Evolutionary conservation across 2,329 filamentous ascomycete species (phyloP).

Genomic region (Dactylella cylindrospora): DNA sequence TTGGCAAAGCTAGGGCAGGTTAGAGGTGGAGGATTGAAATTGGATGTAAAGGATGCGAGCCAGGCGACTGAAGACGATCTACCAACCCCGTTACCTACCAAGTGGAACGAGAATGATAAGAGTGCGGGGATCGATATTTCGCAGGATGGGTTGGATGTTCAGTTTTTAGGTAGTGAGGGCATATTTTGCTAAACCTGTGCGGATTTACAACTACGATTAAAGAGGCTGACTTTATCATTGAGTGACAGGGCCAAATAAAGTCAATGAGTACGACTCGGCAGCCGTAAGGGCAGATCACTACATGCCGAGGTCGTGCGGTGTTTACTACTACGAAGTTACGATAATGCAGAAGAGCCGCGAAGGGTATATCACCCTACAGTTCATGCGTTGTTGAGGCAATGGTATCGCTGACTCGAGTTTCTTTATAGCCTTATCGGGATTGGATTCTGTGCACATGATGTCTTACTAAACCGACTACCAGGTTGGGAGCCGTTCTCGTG

Average conservation of each 20-base stretch:
- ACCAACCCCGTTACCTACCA: constrained; percentile 71
- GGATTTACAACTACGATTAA: neutral
- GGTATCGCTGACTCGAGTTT: constrained; percentile 48
- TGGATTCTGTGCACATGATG: constrained; percentile 62
- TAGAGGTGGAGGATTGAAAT: constrained; percentile 73
- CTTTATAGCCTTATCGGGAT: constrained; percentile 62
- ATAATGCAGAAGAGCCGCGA: constrained; percentile 69
- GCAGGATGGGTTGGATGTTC: constrained; percentile 71
- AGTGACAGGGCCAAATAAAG: constrained; percentile 61
- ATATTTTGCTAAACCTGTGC: no score
- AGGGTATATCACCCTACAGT: constrained; percentile 57
- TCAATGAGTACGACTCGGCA: constrained; percentile 72
- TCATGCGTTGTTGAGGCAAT: neutral
- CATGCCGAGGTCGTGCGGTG: constrained; percentile 85
- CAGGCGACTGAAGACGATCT: constrained; percentile 64
- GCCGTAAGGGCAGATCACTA: constrained; percentile 78
- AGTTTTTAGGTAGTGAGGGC: constrained; percentile 53
- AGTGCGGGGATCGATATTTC: constrained; percentile 71
- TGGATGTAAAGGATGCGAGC: constrained; percentile 78
- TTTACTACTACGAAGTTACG: constrained; percentile 87
- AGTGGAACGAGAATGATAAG: constrained; percentile 81
- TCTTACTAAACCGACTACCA: constrained; percentile 60
- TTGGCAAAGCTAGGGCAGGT: constrained; percentile 60
- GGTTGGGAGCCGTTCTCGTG: constrained; percentile 70
- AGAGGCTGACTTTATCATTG: constrained; percentile 46